A percentile compares a stretch with the other conserved stretches of the same genome.
Evolutionary conservation across 2,329 filamentous ascomycete species (phyloP).

Genomic region (Pseudogymnoascus sp.): DNA sequence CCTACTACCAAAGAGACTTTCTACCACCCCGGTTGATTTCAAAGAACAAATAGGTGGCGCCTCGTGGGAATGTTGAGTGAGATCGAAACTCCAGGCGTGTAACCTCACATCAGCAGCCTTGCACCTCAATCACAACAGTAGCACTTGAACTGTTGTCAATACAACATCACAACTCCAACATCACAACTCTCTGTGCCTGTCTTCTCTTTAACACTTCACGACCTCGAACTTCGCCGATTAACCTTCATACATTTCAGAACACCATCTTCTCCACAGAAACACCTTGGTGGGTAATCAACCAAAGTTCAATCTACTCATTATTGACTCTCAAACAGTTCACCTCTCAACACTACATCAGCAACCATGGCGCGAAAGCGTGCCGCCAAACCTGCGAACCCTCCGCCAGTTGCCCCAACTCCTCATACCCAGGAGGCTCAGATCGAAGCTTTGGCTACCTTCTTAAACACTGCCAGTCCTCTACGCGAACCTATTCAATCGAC

Average conservation of each 20-base stretch:
- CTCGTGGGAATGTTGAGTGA: not conserved
- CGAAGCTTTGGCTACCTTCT: not conserved
- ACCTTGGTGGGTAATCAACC: not conserved
- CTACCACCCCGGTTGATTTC: not conserved
- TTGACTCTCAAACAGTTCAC: not conserved
- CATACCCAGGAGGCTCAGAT: not conserved
- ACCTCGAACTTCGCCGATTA: not conserved
- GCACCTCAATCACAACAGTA: not conserved
- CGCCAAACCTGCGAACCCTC: not conserved
- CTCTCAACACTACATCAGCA: not conserved
- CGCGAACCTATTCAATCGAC: not conserved
- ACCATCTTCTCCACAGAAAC: not conserved
- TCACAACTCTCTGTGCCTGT: not conserved
- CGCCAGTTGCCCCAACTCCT: not conserved
- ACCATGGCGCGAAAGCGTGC: not conserved
- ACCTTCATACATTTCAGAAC: not conserved
- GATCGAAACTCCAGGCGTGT: not conserved
- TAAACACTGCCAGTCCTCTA: not conserved
- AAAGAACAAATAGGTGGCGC: not conserved
- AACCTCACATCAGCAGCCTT: not conserved
- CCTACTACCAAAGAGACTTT: not conserved
- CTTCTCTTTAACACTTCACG: not conserved
- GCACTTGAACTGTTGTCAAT: not conserved
- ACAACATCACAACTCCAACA: not conserved
- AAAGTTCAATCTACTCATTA: not conserved